Evolutionary conservation across 345 rosid genomes (phyloP), one percentile per base, ranked within the genome.

Genomic region (Durio zibethinus): DNA sequence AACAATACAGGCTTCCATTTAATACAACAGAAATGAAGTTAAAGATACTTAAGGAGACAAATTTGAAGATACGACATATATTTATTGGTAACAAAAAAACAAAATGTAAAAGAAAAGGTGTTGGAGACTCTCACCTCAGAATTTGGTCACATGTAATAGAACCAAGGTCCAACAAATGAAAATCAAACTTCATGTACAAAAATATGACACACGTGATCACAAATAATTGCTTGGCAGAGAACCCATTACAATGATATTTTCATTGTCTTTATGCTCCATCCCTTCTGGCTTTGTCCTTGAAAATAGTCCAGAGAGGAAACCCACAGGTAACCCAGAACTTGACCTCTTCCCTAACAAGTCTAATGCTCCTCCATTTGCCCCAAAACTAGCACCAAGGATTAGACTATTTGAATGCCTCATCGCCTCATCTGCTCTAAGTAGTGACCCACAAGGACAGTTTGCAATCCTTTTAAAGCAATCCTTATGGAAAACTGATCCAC

Each of bases 201-300:
- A 57, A 74, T 65, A 78, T 74, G 61, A 38, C 66, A 74, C 71
- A 52, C 18, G 68, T 5, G 66, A 75, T 83, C 79, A 90, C 66
- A 90, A 78, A 74, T 88, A 80, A 80, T 85, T 89, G 80, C 87
- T 84, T 10, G 97, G 97, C 80, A 93, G 76, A 54, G 98, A 90
- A 83, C 92, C 91, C 98, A 93, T 91, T 69, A 85, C 69, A 80
- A 92, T 88, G 75, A 88, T 86, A 20, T 83, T 89, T 82, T 87
- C 91, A 23, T 72, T 73, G 71, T 82, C 90, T 76, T 81, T 86
- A 11, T 74, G 80, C 76, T 84, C 85, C 38, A 4, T 38, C 73
- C 77, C 85, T 43, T 81, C 89, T 2, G 79, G 52, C 47, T 85
- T 87, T 73, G 87, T 81, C 84, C 82, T 92, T 10, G 97, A 80